A percentile compares a stretch with the other conserved stretches of the same genome.
phyloP scores from a whole-genome alignment of 2,329 filamentous ascomycete genomes.

The Epichloe elymi region DNA sequence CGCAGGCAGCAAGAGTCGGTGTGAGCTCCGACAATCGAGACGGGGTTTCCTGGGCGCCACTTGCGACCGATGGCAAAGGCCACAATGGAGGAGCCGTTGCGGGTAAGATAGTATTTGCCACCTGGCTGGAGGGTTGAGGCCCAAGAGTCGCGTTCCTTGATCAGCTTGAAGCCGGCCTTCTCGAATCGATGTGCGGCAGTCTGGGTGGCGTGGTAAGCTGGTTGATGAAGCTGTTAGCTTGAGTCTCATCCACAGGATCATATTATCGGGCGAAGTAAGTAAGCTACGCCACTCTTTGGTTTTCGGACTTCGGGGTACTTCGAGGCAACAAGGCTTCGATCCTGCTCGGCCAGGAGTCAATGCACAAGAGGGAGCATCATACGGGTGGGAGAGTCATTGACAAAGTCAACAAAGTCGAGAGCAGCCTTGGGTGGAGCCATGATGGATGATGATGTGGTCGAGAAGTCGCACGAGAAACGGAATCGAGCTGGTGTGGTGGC shows the following conservation, averaged over 20 bases:
- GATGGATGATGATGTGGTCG: constrained; percentile 20
- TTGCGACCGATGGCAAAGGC: constrained; percentile 83
- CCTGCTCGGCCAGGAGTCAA: not conserved
- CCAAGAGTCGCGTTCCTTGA: constrained; percentile 89
- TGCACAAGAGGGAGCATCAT: constrained; percentile 19
- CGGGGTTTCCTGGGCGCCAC: constrained; percentile 84
- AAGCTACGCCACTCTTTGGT: no score
- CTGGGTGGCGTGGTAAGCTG: constrained; percentile 89
- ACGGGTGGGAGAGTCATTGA: constrained; percentile 92
- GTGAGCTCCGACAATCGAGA: constrained; percentile 89
- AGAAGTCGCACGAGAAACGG: constrained; percentile 4
- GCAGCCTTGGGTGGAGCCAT: constrained; percentile 47
- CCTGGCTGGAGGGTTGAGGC: constrained; percentile 64
- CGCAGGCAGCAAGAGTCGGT: constrained; percentile 89
- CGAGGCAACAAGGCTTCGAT: not conserved
- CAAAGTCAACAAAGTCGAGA: constrained; percentile 80
- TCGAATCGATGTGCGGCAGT: constrained; percentile 64
- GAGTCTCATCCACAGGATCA: not conserved
- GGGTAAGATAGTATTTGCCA: constrained; percentile 92
- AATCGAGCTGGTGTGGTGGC: not conserved
- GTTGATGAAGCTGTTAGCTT: not conserved
- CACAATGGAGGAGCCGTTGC: constrained; percentile 83
- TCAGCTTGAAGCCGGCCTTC: constrained; percentile 72
- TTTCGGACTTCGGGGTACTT: no score
- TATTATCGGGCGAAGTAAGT: no score